Evolutionary conservation across 192 early-diverging fungal genomes (phyloP).

Genomic region (Rhizophagus sp.): DNA sequence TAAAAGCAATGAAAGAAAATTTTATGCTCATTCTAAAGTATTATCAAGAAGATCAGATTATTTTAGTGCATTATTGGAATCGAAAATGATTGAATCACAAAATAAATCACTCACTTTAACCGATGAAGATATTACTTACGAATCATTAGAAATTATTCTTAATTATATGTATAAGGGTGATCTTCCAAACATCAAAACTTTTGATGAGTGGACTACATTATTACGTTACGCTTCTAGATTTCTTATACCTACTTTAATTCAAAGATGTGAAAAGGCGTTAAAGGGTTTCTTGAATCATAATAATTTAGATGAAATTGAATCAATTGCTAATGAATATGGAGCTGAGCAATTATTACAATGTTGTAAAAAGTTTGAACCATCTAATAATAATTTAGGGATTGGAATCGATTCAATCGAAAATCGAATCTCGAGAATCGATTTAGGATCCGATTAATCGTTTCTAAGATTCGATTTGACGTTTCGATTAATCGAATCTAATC

Average conservation of each 20-base stretch:
- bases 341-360: not conserved
- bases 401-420: too few relatives aligned
- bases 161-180: not conserved
- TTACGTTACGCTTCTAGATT: not conserved
- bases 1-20: not conserved
- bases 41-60: not conserved
- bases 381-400: too few relatives aligned
- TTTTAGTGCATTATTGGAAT: constrained; percentile 3
- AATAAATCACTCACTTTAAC: not conserved
- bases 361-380: not conserved
- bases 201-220: not conserved
- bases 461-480: too few relatives aligned
- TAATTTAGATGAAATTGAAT: not conserved
- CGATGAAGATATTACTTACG: not conserved
- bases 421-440: too few relatives aligned
- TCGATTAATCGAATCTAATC: too few relatives aligned
- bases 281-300: not conserved
- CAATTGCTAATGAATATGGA: not conserved
- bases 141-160: constrained; percentile 1
- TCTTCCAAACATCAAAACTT: not conserved
- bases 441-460: too few relatives aligned
- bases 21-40: not conserved
- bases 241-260: not conserved
- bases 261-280: constrained; percentile 8
- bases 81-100: constrained; percentile 12